Percentiles rank a stretch among this genome's conserved stretches.
These are phyloP conservation scores for Phialemonium atrogriseum DNA, from an alignment of 2,329 filamentous ascomycete genomes.

Conservation along the genomic window DNA sequence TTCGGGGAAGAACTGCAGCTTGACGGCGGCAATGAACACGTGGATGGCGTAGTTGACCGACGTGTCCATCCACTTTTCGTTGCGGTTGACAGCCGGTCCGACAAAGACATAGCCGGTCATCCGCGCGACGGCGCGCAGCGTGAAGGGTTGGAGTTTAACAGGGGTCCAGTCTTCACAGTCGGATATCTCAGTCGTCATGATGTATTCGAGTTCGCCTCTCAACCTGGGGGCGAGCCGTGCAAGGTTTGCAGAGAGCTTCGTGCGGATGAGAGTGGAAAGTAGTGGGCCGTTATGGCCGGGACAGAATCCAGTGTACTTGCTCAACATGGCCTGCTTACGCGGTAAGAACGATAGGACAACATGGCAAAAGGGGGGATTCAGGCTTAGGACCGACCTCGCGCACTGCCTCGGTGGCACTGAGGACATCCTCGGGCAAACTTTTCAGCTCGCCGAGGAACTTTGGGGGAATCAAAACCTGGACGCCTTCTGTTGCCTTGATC, in stretches of 20 bases:
- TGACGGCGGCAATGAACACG: slow-evolving; percentile 37
- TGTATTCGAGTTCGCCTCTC: slow-evolving; percentile 36
- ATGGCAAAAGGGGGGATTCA: not conserved
- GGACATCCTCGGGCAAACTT: slow-evolving; percentile 36
- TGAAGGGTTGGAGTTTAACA: slow-evolving; percentile 42
- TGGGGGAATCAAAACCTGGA: slow-evolving; percentile 38
- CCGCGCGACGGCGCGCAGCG: slow-evolving; percentile 42
- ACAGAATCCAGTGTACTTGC: slow-evolving; percentile 41
- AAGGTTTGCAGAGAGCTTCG: slow-evolving; percentile 39
- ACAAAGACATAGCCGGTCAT: slow-evolving; percentile 46
- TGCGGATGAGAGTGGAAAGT: slow-evolving; percentile 34
- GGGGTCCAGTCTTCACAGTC: slow-evolving; percentile 46
- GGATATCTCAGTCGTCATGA: slow-evolving; percentile 38
- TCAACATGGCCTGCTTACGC: slow-evolving; percentile 36
- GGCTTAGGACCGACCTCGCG: slow-evolving; percentile 27
- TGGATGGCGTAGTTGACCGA: slow-evolving; percentile 42
- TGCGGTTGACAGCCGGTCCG: slow-evolving; percentile 39
- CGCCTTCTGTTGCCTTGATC: slow-evolving; percentile 41
- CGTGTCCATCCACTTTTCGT: slow-evolving; percentile 45
- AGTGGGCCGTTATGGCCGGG: slow-evolving; percentile 37
- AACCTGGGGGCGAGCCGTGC: slow-evolving; percentile 35
- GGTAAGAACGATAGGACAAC: slow-evolving; percentile 2
- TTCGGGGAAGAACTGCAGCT: slow-evolving; percentile 42
- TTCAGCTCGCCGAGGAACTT: slow-evolving; percentile 37
- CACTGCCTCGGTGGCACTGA: slow-evolving; percentile 40